Evolutionary conservation across 768 basidiomycete genomes (phyloP).

Genomic region (Lactarius quietus): DNA sequence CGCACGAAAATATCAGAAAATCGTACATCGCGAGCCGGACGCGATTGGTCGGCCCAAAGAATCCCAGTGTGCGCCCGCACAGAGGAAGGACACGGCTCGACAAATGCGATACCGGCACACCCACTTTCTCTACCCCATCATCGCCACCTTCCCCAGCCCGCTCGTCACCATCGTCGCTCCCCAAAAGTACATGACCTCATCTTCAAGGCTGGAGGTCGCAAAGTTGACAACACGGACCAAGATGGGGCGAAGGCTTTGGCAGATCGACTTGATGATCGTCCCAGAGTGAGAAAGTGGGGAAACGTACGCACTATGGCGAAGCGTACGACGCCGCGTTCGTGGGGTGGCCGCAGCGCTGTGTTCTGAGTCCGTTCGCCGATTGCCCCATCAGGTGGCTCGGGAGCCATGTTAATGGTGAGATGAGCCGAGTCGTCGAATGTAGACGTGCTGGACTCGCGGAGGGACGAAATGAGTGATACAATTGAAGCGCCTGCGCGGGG

Average conservation of each 20-base stretch:
- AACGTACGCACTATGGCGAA: slow-evolving; percentile 51
- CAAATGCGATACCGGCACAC: slow-evolving; percentile 38
- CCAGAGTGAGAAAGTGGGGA: slow-evolving; percentile 63
- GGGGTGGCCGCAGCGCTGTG: slow-evolving; percentile 37
- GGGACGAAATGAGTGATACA: slow-evolving; percentile 45
- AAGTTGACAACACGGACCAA: slow-evolving; percentile 83
- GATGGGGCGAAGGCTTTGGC: slow-evolving; percentile 54
- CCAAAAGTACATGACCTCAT: slow-evolving; percentile 53
- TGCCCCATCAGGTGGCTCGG: slow-evolving; percentile 30
- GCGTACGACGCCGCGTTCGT: slow-evolving; percentile 40
- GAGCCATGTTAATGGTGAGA: slow-evolving; percentile 53
- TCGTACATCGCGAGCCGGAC: slow-evolving; percentile 61
- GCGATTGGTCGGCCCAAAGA: slow-evolving; percentile 65
- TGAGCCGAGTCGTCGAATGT: slow-evolving; percentile 57
- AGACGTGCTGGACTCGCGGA: slow-evolving; percentile 33
- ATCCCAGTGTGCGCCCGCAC: slow-evolving; percentile 74
- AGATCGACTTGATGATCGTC: slow-evolving; percentile 54
- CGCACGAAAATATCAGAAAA: slow-evolving; percentile 72
- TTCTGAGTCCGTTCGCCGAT: slow-evolving; percentile 27
- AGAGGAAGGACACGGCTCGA: slow-evolving; percentile 48
- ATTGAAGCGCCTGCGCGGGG: slow-evolving; percentile 50
- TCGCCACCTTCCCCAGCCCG: too few relatives aligned
- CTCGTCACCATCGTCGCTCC: slow-evolving; percentile 37
- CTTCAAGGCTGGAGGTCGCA: slow-evolving; percentile 55
- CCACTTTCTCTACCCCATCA: slow-evolving; percentile 32